These are phyloP conservation scores for sweet orange (Citrus sinensis) DNA, from an alignment of 345 rosid genomes.

Conservation along the genomic window DVS_A1.0 CM039168.1:1699001-1699500, in stretches of 20 bases:
- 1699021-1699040: constrained; percentile 36
- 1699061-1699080: constrained; percentile 76
- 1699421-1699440: constrained; percentile 25
- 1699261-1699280: constrained; percentile 84
- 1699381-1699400: neutral
- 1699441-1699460: constrained; percentile 65
- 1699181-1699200: neutral
- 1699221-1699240: neutral
- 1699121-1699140: neutral
- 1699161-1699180: neutral
- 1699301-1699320: constrained; percentile 92
- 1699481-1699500: constrained; percentile 88
- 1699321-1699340: constrained; percentile 64
- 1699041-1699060: constrained; percentile 71
- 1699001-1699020: constrained; percentile 20
- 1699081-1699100: constrained; percentile 91
- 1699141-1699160: neutral
- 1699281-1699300: constrained; percentile 66
- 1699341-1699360: neutral
- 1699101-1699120: neutral
- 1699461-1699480: constrained; percentile 71
- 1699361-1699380: neutral
- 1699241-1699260: constrained; percentile 91
- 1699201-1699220: neutral
- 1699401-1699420: constrained; percentile 5